Percentiles rank a stretch among this genome's conserved stretches.
Conservation (phyloP, 1,284 basidiomycete species). For the Malassezia slooffiae region DNA sequence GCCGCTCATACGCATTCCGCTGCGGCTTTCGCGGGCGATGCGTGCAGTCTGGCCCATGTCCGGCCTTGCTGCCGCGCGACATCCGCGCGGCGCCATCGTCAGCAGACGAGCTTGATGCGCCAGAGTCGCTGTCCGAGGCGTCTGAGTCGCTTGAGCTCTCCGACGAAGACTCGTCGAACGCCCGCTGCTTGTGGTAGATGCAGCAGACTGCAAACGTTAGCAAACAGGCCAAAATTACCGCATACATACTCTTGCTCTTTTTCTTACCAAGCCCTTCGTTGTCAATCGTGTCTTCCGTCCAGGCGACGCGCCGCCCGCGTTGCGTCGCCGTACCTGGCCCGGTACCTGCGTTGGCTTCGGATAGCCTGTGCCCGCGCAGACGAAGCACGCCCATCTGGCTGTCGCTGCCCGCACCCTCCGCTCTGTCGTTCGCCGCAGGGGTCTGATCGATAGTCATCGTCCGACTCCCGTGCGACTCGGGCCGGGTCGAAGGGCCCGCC, state of each 20-base stretch:
- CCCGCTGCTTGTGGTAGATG: conserved; percentile 41
- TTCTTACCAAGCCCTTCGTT: conserved; percentile 38
- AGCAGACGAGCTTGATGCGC: neutral
- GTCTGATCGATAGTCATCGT: conserved; percentile 1
- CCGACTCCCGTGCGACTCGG: conserved; percentile 5
- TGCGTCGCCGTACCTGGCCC: no score
- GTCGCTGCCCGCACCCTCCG: neutral
- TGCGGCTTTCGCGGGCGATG: neutral
- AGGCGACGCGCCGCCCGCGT: conserved; percentile 25
- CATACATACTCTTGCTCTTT: conserved; percentile 36
- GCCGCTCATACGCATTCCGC: conserved; percentile 13
- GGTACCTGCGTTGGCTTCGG: no score
- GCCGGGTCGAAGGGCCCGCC: no score
- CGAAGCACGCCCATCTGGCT: neutral
- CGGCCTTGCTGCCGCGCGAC: neutral
- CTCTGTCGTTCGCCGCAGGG: neutral
- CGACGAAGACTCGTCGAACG: conserved; percentile 36
- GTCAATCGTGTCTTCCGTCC: conserved; percentile 37
- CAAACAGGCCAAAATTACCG: no score
- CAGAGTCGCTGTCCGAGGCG: neutral
- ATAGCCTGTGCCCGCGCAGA: neutral
- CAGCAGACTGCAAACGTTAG: conserved; percentile 40
- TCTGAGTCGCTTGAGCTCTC: conserved; percentile 15
- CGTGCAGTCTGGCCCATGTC: neutral
- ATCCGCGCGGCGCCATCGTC: conserved; percentile 3